Evolutionary conservation across 2,329 filamentous ascomycete genomes (phyloP).

Genomic region (Colletotrichum paranaense): DNA sequence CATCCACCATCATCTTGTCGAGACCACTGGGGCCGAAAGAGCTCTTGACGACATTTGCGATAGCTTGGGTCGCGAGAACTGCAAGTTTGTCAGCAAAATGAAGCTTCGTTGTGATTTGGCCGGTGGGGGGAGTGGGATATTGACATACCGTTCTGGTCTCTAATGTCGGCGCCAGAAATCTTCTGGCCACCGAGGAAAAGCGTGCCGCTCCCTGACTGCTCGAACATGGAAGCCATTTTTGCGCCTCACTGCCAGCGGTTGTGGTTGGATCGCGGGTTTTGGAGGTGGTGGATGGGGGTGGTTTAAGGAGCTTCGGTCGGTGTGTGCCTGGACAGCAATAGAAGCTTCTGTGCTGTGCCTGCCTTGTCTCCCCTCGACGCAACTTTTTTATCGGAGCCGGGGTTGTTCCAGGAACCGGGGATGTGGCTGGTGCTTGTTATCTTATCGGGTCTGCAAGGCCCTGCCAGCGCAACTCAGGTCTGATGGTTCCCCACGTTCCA

Average conservation of each 20-base stretch:
- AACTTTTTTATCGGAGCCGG: slow-evolving; percentile 38
- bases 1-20: slow-evolving; percentile 99
- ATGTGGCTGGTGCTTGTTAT: slow-evolving; percentile 30
- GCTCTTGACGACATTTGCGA: slow-evolving; percentile 98
- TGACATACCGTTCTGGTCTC: slow-evolving; percentile 88
- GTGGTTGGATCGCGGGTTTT: slow-evolving; percentile 21
- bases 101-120: slow-evolving; percentile 33
- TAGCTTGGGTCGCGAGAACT: slow-evolving; percentile 96
- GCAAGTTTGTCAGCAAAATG: slow-evolving; percentile 39
- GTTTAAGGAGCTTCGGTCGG: slow-evolving; percentile 27
- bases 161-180: slow-evolving; percentile 95
- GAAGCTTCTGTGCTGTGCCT: slow-evolving; percentile 37
- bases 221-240: slow-evolving; percentile 93
- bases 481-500: too few relatives aligned
- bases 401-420: slow-evolving; percentile 36
- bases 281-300: slow-evolving; percentile 27
- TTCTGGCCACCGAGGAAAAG: slow-evolving; percentile 97
- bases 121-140: background rate
- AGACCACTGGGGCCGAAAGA: slow-evolving; percentile 97
- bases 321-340: slow-evolving; percentile 37
- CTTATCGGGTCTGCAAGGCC: background rate
- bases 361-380: slow-evolving; percentile 32
- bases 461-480: too few relatives aligned
- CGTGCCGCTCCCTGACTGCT: slow-evolving; percentile 94
- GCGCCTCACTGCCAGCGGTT: slow-evolving; percentile 30